Evolutionary conservation across 2,329 filamentous ascomycete genomes (phyloP).

Genomic region (Bretziella fagacearum): DNA sequence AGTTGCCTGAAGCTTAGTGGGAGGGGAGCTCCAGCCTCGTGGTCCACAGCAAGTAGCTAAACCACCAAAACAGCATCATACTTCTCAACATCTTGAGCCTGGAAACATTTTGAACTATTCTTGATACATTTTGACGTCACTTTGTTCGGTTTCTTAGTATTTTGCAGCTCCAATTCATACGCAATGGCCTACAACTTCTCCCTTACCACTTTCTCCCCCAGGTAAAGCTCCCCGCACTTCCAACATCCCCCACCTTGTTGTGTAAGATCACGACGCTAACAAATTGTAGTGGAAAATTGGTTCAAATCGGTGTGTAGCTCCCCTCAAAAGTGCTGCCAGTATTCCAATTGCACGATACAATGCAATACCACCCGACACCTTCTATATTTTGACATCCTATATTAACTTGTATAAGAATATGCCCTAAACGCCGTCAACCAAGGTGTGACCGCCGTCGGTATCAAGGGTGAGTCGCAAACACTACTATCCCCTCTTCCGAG

Average conservation of each 20-base stretch:
- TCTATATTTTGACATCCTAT: neutral
- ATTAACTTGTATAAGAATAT: slow-evolving; percentile 52
- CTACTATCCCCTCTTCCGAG: neutral
- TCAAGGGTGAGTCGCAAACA: slow-evolving; percentile 56
- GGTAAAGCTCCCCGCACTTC: slow-evolving; percentile 39
- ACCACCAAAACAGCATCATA: slow-evolving; percentile 5
- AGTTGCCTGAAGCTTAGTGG: slow-evolving; percentile 16
- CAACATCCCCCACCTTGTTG: slow-evolving; percentile 16
- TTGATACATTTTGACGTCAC: slow-evolving; percentile 1
- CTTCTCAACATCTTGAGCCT: neutral
- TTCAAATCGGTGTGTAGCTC: slow-evolving; percentile 61
- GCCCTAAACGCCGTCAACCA: slow-evolving; percentile 98
- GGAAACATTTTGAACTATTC: neutral
- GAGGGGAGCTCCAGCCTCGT: slow-evolving; percentile 15
- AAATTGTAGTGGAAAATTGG: slow-evolving; percentile 78
- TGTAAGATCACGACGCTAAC: slow-evolving; percentile 14
- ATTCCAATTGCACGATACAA: neutral
- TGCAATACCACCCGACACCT: neutral
- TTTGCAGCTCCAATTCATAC: neutral
- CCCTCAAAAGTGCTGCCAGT: neutral
- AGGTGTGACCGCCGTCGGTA: slow-evolving; percentile 93
- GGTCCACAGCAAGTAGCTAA: slow-evolving; percentile 8
- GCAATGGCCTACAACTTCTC: slow-evolving; percentile 45
- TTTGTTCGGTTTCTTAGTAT: slow-evolving; percentile 4
- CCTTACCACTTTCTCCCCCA: slow-evolving; percentile 97